These are phyloP conservation scores for Medicago ruthenica DNA, from an alignment of 306 rosid species.

Conservation along the genomic window DNA sequence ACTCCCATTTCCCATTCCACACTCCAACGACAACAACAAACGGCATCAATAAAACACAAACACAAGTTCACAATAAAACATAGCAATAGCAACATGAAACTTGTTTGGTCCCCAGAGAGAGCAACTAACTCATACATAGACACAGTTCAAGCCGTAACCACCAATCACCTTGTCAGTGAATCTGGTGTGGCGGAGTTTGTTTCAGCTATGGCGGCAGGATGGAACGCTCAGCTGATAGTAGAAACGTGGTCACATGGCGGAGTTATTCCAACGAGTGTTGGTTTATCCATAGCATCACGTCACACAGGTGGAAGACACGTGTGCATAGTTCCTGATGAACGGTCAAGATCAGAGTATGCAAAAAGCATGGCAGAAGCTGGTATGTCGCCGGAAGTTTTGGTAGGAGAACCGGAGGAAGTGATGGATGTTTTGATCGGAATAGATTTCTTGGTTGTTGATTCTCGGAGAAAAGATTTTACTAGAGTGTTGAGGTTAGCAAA, in stretches of 20 bases:
- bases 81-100: slow-evolving; percentile 59
- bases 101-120: slow-evolving; percentile 89
- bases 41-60: no score
- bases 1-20: not conserved
- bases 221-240: slow-evolving; percentile 82
- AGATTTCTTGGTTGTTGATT: slow-evolving; percentile 85
- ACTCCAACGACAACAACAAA: not conserved
- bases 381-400: slow-evolving; percentile 56
- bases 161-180: slow-evolving; percentile 51
- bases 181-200: slow-evolving; percentile 87
- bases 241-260: slow-evolving; percentile 96
- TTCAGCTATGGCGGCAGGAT: slow-evolving; percentile 95
- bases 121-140: slow-evolving; percentile 89
- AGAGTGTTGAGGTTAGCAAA: slow-evolving; percentile 70
- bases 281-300: slow-evolving; percentile 66
- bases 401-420: slow-evolving; percentile 78
- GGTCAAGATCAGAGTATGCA: slow-evolving; percentile 64
- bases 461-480: slow-evolving; percentile 56
- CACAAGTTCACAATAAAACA: not conserved
- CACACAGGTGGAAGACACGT: slow-evolving; percentile 81
- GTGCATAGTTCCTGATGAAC: slow-evolving; percentile 83
- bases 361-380: slow-evolving; percentile 56
- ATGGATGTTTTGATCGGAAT: slow-evolving; percentile 62
- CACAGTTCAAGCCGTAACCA: slow-evolving; percentile 79
- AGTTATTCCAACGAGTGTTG: slow-evolving; percentile 67